A percentile compares a stretch with the other conserved stretches of the same genome.
Conservation (phyloP, 495 filamentous ascomycete genomes). For the Bathelium albidoporum region DNA sequence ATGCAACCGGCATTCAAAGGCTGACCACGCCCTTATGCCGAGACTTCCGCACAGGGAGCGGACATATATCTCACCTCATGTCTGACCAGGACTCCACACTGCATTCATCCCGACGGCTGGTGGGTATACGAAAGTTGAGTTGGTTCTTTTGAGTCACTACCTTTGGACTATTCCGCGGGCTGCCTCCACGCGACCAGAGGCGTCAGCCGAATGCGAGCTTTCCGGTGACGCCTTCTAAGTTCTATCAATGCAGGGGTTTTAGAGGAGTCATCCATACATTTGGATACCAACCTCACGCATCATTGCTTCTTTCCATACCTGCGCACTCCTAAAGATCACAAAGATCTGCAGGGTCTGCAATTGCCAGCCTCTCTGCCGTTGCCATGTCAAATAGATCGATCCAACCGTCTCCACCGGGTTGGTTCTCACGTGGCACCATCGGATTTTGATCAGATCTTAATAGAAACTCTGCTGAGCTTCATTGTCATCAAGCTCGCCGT, state of each 20-base stretch:
- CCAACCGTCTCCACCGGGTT: not conserved
- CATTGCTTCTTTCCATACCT: not conserved
- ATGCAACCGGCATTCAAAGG: not conserved
- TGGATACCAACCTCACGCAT: not conserved
- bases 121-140: not conserved
- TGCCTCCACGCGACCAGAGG: not conserved
- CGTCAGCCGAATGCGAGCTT: not conserved
- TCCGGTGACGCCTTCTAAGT: not conserved
- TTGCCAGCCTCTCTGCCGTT: not conserved
- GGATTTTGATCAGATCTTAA: slow-evolving; percentile 1
- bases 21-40: not conserved
- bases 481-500: slow-evolving; percentile 1
- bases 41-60: not conserved
- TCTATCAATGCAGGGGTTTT: not conserved
- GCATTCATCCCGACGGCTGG: not conserved
- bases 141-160: not conserved
- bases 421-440: not conserved
- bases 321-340: not conserved
- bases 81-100: not conserved
- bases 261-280: not conserved
- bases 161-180: not conserved
- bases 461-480: not conserved
- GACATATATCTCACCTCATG: not conserved
- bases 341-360: slow-evolving; percentile 1
- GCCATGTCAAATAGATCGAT: not conserved